phyloP scores from a whole-genome alignment of 768 basidiomycete genomes.

The Amanita pallidorosea region DNA sequence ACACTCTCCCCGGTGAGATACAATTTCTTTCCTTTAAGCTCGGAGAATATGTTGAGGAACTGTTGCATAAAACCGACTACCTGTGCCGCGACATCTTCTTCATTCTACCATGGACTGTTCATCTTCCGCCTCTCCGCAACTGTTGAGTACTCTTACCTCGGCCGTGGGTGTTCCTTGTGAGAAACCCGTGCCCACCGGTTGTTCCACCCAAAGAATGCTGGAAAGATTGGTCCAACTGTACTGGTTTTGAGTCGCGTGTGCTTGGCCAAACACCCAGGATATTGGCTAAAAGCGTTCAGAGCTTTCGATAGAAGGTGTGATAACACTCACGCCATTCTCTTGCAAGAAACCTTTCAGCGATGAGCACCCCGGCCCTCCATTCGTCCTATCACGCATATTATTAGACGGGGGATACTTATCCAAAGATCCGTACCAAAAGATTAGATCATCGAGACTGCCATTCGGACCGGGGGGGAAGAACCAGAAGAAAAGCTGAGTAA shows the following conservation, averaged over 20 bases:
- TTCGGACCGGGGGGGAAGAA: neutral
- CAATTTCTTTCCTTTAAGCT: constrained; percentile 38
- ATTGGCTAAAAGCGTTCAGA: neutral
- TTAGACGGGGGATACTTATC: constrained; percentile 18
- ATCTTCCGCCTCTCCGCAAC: neutral
- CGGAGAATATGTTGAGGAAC: constrained; percentile 30
- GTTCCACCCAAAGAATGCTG: constrained; percentile 11
- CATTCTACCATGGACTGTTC: constrained; percentile 21
- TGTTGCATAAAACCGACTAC: constrained; percentile 61
- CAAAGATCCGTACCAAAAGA: constrained; percentile 45
- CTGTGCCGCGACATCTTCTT: constrained; percentile 36
- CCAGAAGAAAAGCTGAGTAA: too few species aligned
- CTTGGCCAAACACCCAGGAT: neutral
- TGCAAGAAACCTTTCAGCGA: constrained; percentile 61
- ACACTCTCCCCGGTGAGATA: constrained; percentile 12
- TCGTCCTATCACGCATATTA: too few species aligned
- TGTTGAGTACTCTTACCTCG: neutral
- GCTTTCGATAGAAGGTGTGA: neutral
- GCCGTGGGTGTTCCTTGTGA: neutral
- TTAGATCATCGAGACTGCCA: constrained; percentile 60
- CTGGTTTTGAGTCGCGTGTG: constrained; percentile 11
- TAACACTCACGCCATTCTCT: constrained; percentile 54
- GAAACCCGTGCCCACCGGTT: neutral
- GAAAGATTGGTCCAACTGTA: neutral
- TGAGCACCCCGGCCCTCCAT: constrained; percentile 25